Evolutionary conservation across 345 rosid genomes (phyloP).

Genomic region (Mercurialis annua): DNA sequence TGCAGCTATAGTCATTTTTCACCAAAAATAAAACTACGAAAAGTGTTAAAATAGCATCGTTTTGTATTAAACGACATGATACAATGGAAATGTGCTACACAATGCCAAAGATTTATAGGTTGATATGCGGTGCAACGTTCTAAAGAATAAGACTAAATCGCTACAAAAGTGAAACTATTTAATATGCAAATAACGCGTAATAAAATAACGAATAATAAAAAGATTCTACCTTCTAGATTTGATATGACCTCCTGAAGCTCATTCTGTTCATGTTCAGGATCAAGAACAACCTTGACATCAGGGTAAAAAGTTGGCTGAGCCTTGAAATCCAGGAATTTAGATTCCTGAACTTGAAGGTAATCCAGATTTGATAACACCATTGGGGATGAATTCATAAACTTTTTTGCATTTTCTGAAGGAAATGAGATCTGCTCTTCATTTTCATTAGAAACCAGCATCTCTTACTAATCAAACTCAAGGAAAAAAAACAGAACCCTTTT

Average conservation of each 20-base stretch:
- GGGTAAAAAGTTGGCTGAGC: constrained; percentile 39
- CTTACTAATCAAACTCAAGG: constrained; percentile 6
- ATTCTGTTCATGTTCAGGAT: constrained; percentile 70
- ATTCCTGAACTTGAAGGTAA: constrained; percentile 29
- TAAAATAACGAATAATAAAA: neutral
- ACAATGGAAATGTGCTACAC: too few relatives aligned
- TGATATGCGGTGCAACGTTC: too few relatives aligned
- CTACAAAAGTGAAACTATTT: too few relatives aligned
- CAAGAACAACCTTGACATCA: constrained; percentile 66
- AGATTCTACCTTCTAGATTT: constrained; percentile 57
- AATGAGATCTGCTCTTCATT: constrained; percentile 37
- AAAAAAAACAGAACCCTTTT: constrained; percentile 24
- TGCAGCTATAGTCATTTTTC: too few relatives aligned
- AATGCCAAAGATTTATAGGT: too few relatives aligned
- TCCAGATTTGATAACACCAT: constrained; percentile 32
- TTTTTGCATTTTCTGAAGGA: constrained; percentile 27
- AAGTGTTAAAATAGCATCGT: too few relatives aligned
- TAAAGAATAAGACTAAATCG: too few relatives aligned
- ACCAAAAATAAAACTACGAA: too few relatives aligned
- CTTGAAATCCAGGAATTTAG: constrained; percentile 45
- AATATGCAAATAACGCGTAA: too few relatives aligned
- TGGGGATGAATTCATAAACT: constrained; percentile 24
- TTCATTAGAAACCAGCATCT: constrained; percentile 33
- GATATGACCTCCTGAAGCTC: constrained; percentile 56
- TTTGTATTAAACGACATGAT: too few relatives aligned